Evolutionary conservation across 352 stramenopile genomes (phyloP).

Genomic region (Globisporangium canariense): DNA sequence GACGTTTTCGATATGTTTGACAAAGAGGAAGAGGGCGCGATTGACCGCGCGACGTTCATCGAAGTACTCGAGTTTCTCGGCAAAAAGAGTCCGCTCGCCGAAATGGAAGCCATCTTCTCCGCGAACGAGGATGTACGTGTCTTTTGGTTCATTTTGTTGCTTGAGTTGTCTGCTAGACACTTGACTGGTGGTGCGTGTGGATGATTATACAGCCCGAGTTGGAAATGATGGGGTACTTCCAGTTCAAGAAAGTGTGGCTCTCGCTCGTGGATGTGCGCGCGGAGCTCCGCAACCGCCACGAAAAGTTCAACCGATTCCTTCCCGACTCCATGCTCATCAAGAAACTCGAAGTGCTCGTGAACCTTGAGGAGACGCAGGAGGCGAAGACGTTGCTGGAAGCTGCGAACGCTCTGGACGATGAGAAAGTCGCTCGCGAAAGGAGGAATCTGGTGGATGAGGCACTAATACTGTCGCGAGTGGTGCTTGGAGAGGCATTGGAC

Average conservation of each 20-base stretch:
- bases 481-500: conserved; percentile 59
- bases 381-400: conserved; percentile 53
- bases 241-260: conserved; percentile 74
- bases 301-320: conserved; percentile 69
- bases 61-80: conserved; percentile 69
- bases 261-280: conserved; percentile 64
- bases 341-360: conserved; percentile 62
- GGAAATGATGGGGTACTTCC: conserved; percentile 65
- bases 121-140: conserved; percentile 62
- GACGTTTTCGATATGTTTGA: conserved; percentile 85
- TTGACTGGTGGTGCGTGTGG: background rate
- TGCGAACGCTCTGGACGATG: conserved; percentile 44
- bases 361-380: conserved; percentile 67
- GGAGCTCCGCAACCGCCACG: conserved; percentile 53
- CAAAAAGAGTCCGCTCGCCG: conserved; percentile 53
- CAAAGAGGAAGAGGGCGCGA: conserved; percentile 55
- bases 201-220: conserved; percentile 39
- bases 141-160: background rate
- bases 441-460: conserved; percentile 51
- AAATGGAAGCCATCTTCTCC: conserved; percentile 65
- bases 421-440: conserved; percentile 38
- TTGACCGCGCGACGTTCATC: conserved; percentile 66
- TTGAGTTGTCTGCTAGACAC: no score
- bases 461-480: conserved; percentile 33
- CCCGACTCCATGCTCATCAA: conserved; percentile 44